Evolutionary conservation across 768 basidiomycete genomes (phyloP).

Genomic region (Dentipellis sp.): DNA sequence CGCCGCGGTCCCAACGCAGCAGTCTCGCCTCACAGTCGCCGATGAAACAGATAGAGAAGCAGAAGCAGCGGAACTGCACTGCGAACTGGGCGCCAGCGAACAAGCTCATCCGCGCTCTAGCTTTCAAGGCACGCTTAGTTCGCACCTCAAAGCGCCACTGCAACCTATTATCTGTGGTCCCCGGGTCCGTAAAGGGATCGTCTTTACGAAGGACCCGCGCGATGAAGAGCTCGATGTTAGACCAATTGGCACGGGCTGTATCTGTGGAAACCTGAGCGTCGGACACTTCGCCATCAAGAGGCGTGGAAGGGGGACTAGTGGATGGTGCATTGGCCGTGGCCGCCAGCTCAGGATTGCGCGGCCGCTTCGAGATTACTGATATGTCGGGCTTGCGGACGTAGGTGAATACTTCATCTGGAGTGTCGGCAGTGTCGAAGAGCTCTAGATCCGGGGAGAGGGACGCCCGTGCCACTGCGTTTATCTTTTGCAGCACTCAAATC

Average conservation of each 20-base stretch:
- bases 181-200: not conserved
- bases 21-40: not conserved
- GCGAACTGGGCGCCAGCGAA: not conserved
- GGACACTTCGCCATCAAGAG: no score
- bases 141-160: not conserved
- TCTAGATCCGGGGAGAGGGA: not conserved
- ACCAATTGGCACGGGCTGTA: not conserved
- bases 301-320: no score
- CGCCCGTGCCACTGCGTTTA: not conserved
- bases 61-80: not conserved
- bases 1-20: conserved; percentile 3
- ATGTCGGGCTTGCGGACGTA: not conserved
- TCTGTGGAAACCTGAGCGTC: no score
- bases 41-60: not conserved
- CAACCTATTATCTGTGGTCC: not conserved
- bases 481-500: not conserved
- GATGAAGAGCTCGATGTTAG: not conserved
- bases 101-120: not conserved
- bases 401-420: not conserved
- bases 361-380: not conserved
- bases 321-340: not conserved
- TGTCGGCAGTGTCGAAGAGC: not conserved
- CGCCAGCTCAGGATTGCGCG: no score
- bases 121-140: not conserved
- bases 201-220: not conserved